phyloP scores from a whole-genome alignment of 495 filamentous ascomycete species.

The Chaetomidium leptoderma region DNA sequence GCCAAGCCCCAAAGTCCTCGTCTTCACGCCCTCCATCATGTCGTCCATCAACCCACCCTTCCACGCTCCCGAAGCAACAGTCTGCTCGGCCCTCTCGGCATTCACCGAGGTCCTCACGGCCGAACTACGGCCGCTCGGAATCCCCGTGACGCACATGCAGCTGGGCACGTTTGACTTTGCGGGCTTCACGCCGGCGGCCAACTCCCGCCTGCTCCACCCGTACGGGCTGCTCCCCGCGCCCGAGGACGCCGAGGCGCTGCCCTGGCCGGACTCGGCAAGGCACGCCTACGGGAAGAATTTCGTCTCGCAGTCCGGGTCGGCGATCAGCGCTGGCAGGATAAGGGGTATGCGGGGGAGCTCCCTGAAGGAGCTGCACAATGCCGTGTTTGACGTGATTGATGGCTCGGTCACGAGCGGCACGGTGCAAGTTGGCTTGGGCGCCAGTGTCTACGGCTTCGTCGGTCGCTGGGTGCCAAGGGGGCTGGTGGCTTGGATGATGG shows the following conservation, averaged over 20 bases:
- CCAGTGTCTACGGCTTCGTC: slow-evolving; percentile 75
- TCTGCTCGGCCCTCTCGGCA: slow-evolving; percentile 72
- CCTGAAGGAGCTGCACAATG: slow-evolving; percentile 70
- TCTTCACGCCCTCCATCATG: slow-evolving; percentile 82
- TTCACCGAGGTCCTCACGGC: slow-evolving; percentile 70
- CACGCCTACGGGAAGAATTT: slow-evolving; percentile 55
- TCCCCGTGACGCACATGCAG: slow-evolving; percentile 77
- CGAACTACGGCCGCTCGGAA: slow-evolving; percentile 66
- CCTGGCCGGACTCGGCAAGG: slow-evolving; percentile 58
- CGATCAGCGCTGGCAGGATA: slow-evolving; percentile 42
- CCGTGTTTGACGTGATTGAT: slow-evolving; percentile 79
- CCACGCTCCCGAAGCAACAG: slow-evolving; percentile 74
- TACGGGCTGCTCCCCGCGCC: slow-evolving; percentile 27
- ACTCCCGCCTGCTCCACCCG: slow-evolving; percentile 33
- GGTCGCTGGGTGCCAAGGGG: slow-evolving; percentile 76
- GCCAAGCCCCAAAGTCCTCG: slow-evolving; percentile 56
- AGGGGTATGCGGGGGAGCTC: slow-evolving; percentile 57
- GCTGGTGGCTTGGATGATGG: slow-evolving; percentile 86
- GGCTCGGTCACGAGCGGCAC: slow-evolving; percentile 46
- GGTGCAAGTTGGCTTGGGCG: slow-evolving; percentile 76
- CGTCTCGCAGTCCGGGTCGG: slow-evolving; percentile 45
- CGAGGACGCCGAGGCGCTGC: slow-evolving; percentile 57
- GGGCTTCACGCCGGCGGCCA: slow-evolving; percentile 41
- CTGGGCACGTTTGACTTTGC: slow-evolving; percentile 77
- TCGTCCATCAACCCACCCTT: slow-evolving; percentile 77